Evolutionary conservation across 1,284 basidiomycete genomes (phyloP).

Genomic region (Sporisorium graminicola): DNA sequence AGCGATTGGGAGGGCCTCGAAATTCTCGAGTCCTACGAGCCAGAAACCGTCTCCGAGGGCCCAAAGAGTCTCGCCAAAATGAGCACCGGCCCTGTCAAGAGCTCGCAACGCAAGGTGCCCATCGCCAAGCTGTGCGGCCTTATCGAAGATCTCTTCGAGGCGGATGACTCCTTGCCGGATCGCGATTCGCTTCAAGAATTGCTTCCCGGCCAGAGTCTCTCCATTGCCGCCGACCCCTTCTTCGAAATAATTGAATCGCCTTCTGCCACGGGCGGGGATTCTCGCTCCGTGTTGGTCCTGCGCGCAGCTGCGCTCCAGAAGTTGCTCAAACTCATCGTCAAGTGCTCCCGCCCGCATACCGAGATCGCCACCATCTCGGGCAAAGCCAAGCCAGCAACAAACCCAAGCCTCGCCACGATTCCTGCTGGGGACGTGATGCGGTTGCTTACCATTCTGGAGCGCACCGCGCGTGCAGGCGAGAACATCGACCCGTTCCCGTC

Average conservation of each 20-base stretch:
- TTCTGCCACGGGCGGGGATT: conserved; percentile 19
- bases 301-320: conserved; percentile 41
- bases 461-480: conserved; percentile 42
- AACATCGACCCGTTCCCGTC: conserved; percentile 49
- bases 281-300: conserved; percentile 33
- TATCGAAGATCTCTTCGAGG: conserved; percentile 88
- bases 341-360: conserved; percentile 32
- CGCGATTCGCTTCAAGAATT: conserved; percentile 76
- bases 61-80: conserved; percentile 33
- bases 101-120: conserved; percentile 69
- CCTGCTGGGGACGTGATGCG: conserved; percentile 38
- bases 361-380: conserved; percentile 24
- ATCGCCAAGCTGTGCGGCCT: conserved; percentile 80
- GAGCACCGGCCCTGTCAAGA: conserved; percentile 51
- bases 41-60: conserved; percentile 10
- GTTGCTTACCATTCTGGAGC: conserved; percentile 50
- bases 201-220: conserved; percentile 75
- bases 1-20: conserved; percentile 56
- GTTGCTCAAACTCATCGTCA: conserved; percentile 44
- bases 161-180: conserved; percentile 82
- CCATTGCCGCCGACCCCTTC: conserved; percentile 74
- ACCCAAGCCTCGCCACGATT: conserved; percentile 25
- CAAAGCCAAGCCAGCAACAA: conserved; percentile 20
- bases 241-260: conserved; percentile 49
- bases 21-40: conserved; percentile 24